Percentiles rank a stretch among this genome's conserved stretches.
Conservation (phyloP, 306 rosid species). For the Fragaria nilgerrensis region DNA sequence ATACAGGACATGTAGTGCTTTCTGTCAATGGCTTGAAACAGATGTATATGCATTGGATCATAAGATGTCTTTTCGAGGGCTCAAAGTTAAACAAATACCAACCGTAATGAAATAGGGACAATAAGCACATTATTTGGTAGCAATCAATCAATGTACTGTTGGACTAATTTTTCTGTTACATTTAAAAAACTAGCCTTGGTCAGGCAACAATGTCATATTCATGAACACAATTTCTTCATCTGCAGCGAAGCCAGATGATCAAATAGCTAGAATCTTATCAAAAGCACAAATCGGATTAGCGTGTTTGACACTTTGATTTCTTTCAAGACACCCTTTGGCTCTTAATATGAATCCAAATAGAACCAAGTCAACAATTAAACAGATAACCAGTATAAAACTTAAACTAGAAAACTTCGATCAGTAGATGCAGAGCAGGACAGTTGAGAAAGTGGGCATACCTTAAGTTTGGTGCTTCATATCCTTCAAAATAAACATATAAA, state of each 20-base stretch:
- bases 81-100: background rate
- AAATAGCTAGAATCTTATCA: background rate
- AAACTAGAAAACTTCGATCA: background rate
- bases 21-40: background rate
- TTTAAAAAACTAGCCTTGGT: background rate
- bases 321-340: conserved; percentile 1
- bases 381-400: background rate
- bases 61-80: background rate
- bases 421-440: background rate
- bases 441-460: conserved; percentile 15
- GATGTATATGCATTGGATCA: background rate
- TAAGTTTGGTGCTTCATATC: conserved; percentile 31
- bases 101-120: background rate
- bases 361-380: background rate
- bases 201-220: background rate
- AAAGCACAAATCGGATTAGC: background rate
- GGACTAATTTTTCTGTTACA: background rate
- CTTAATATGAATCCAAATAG: background rate
- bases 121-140: background rate
- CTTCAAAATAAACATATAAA: conserved; percentile 8
- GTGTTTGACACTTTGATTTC: background rate
- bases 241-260: background rate
- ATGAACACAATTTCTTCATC: background rate
- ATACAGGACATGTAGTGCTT: background rate
- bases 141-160: background rate